These are phyloP conservation scores for Hanseniaspora vineae DNA, from an alignment of 805 yeast genomes.

Conservation along the genomic window DNA sequence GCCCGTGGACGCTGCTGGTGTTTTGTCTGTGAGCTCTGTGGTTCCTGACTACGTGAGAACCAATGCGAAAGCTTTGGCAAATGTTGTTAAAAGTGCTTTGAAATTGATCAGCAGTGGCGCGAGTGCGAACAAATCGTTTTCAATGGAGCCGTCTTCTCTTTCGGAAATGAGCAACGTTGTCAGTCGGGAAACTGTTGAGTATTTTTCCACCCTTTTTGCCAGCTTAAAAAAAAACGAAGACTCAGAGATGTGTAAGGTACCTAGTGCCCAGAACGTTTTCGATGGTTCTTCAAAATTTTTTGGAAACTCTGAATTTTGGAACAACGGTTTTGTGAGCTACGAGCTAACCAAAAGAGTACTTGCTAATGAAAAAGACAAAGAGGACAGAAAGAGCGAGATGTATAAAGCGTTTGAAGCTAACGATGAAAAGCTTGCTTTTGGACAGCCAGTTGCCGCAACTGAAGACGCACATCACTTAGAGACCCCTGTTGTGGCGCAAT, in stretches of 20 bases:
- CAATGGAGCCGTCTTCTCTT: neutral
- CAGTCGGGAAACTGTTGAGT: constrained; percentile 7
- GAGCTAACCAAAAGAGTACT: constrained; percentile 2
- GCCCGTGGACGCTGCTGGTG: constrained; percentile 48
- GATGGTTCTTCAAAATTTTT: neutral
- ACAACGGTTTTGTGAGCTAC: constrained; percentile 1
- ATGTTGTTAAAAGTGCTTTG: constrained; percentile 35
- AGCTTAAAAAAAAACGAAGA: neutral
- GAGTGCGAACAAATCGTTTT: too few species aligned
- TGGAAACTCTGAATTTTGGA: neutral
- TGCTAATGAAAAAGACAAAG: constrained; percentile 7
- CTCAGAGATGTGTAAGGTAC: too few species aligned
- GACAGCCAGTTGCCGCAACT: neutral
- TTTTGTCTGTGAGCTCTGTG: constrained; percentile 33
- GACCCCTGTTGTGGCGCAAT: neutral
- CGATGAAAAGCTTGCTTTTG: neutral
- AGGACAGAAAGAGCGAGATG: constrained; percentile 9
- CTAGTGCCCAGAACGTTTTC: too few species aligned
- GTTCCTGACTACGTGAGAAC: constrained; percentile 45
- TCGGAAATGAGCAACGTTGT: constrained; percentile 5
- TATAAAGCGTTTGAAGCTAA: constrained; percentile 6
- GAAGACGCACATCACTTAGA: neutral
- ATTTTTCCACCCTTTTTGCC: neutral
- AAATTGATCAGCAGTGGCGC: constrained; percentile 9
- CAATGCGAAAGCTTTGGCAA: constrained; percentile 44